Base-by-base conservation (phyloP, 1,139 yeast genomes). In the Hemisphaericaspora xylanilytica region DNA sequence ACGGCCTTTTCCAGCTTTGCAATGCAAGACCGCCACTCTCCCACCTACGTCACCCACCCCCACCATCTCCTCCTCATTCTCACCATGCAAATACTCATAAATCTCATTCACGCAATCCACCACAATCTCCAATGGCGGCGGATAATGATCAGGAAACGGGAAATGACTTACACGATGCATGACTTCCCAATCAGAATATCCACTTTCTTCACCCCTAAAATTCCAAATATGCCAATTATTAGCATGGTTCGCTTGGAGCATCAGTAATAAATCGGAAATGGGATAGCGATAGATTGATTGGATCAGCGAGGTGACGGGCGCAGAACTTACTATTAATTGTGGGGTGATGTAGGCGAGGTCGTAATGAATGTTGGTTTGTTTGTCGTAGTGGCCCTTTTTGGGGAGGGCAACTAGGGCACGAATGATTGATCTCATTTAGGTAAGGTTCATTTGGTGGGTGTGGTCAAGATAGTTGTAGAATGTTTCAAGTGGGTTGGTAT, bases 1-100 rank as follows among this genome's bases (percentile, higher is more conserved):
- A 25, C 97, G 65, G 0, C 97, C 97, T 56, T 88, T 90, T 0
- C 97, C 97, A 43, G 88, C 89, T 52, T 85, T 82, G 55, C 97
- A 92, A 55, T 92, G 97, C 8, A 90, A 60, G 0, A 89, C 74
- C 0, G 85, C 94, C 1, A 81, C 80, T 45, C 75, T 73, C n/a
- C 16, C 21, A 2, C 3, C 31, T 12, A 10, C 14, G 8, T 10
- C 11, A 4, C 26, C 26, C 11, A 9, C 26, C 11, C 11, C 26
- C 11, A 9, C 26, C n/a, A n/a, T n/a, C 11, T 24, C 28, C 0
- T 56, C 42, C 0, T 55, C 53, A 5, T 50, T 48, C 2, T n/a
- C n/a, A n/a, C 44, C 21, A 1, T 33, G 25, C 24, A 84, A 52
- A 46, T 59, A 82, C 1, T 50, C 47, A 35, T 70, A 63, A 8